Conservation (phyloP, 2,329 filamentous ascomycete genomes). For the Annulohypoxylon truncatum region DNA sequence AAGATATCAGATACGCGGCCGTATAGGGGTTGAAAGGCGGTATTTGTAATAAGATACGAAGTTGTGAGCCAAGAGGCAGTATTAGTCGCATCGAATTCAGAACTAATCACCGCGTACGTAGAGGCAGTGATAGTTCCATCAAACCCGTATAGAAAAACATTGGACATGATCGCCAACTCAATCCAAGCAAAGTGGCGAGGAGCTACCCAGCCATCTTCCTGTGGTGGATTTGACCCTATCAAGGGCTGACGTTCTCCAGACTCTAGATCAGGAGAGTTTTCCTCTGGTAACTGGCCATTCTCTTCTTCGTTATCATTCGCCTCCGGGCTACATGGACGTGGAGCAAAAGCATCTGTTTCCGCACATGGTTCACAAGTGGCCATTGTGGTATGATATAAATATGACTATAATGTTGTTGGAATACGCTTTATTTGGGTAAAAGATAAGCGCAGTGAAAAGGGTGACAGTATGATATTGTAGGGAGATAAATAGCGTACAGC, state of each 20-base stretch:
- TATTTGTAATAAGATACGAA: slow-evolving; percentile 76
- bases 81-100: slow-evolving; percentile 78
- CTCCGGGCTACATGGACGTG: not conserved
- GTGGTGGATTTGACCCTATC: slow-evolving; percentile 19
- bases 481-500: not conserved
- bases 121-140: slow-evolving; percentile 80
- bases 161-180: slow-evolving; percentile 70
- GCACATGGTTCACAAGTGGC: not conserved
- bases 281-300: not conserved
- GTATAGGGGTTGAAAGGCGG: slow-evolving; percentile 78
- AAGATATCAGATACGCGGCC: slow-evolving; percentile 78
- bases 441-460: not conserved
- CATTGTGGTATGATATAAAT: not conserved
- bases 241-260: slow-evolving; percentile 33
- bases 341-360: not conserved
- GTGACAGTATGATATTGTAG: not conserved
- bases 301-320: not conserved
- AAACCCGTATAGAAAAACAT: slow-evolving; percentile 74
- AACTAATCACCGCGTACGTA: slow-evolving; percentile 78
- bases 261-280: not conserved
- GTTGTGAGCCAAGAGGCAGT: slow-evolving; percentile 81
- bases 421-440: too few relatives aligned
- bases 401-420: too few relatives aligned
- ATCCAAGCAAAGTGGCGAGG: slow-evolving; percentile 68
- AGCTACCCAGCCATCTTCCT: slow-evolving; percentile 56